Evolutionary conservation across 169 alveolate species (phyloP), one percentile per base, ranked within the genome.

Genomic region (Cryptosporidium sp.): DNA sequence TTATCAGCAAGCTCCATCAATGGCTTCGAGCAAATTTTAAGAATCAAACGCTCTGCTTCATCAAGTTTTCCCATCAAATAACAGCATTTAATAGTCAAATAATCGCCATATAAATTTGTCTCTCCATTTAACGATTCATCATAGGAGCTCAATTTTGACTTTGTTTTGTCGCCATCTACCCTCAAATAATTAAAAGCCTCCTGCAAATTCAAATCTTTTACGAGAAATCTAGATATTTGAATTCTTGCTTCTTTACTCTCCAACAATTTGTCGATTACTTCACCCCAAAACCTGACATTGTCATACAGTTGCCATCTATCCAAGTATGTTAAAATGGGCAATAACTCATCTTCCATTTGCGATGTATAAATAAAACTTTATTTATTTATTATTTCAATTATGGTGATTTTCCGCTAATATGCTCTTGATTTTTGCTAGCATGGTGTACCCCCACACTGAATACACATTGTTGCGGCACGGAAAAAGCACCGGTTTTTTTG

Each of bases 251-350:
- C 75, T 41, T 65, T 80, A n/a, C 68, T 65, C 31, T 80, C 68
- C 7, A 62, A 45, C 43, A 80, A 41, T 31, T 33, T 80, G 35
- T 67, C 45, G 1, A 80, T 59, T 1, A 80, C 65, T 67, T 80
- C 89, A 16, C 69, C 75, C 89, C 89, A 80, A 65, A 80, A 80
- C 12, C 80, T 33, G 6, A 58, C 52, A 29, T 80, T 61, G 39
- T 80, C 89, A 26, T 59, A 65, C 7, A 80, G 29, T 14, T 80
- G 89, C 89, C 89, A 80, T 37, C 35, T 80, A 29, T 65, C 89
- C 4, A 80, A 29, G 31, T 31, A 80, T 21, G 26, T 26, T 21
- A 80, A 21, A 41, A 80, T 80, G 50, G 80, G 14, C 62, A 80
- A 41, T 29, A 80, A 18, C 50, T 80, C 89, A 48, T 80, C 29